Base-by-base conservation (phyloP, 345 rosid genomes). In the Draba incana region DNA sequence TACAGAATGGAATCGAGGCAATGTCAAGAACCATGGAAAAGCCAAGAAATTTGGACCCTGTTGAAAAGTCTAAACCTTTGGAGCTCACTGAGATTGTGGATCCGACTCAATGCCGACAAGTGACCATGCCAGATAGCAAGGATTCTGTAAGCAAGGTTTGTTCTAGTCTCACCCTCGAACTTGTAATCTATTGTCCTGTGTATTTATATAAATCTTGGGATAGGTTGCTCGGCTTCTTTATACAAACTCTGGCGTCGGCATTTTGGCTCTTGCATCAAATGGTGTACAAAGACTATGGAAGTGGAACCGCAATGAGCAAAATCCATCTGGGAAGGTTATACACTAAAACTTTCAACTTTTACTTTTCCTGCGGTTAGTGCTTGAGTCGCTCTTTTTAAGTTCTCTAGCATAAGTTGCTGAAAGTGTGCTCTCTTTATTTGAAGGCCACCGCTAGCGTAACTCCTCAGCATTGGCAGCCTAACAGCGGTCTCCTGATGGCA, bases 1-100 rank as follows among this genome's bases (percentile, higher is more conserved):
- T 69, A 66, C 56, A 93, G 99, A 94, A 91, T 80, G 99, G 95
- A 68, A 84, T 90, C 64, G 97, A 88, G 73, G 80, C 90, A 57
- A 70, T 83, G 79, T 81, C 83, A 70, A 82, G 97, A 88, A 81
- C 82, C 76, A 64, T 81, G 62, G 98, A 94, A 80, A 91, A 87
- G 77, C 87, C 97, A 24, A 86, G 92, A 78, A 70, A 64, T 50
- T 57, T 78, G 44, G 99, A 87, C n/a, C 60, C 76, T 44, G 60
- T 65, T 51, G 99, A 88, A 31, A 94, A 85, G 78, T 51, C 86
- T 50, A 94, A 86, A 79, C 81, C 95, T 15, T 88, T 89, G 95
- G 91, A 87, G 76, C 80, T 85, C 67, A 75, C 83, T 33, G 99
- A 94, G 78, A 86, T 94, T 66, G 75, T 81, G 68, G 88, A 88